Evolutionary conservation across 2,329 filamentous ascomycete species (phyloP).

Genomic region (Diaporthe ilicicola): DNA sequence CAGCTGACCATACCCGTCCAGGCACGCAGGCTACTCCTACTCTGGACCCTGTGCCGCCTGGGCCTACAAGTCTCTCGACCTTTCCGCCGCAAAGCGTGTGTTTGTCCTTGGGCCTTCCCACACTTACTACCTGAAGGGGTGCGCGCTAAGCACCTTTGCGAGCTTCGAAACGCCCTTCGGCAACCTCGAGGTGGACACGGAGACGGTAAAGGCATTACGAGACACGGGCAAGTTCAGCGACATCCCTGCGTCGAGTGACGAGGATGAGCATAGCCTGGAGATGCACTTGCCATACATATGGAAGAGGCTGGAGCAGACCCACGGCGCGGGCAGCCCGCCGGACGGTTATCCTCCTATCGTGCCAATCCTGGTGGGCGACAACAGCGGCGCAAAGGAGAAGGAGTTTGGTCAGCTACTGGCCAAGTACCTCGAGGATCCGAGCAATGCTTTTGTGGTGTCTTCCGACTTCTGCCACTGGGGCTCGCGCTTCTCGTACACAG

Average conservation of each 20-base stretch:
- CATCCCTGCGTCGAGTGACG: slow-evolving; percentile 74
- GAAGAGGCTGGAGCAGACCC: slow-evolving; percentile 70
- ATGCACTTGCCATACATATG: slow-evolving; percentile 97
- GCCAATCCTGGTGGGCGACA: slow-evolving; percentile 86
- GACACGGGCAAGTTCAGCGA: slow-evolving; percentile 64
- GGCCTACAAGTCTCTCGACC: slow-evolving; percentile 90
- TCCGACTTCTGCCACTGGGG: slow-evolving; percentile 99
- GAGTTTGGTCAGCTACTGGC: slow-evolving; percentile 75
- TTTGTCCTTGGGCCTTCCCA: slow-evolving; percentile 96
- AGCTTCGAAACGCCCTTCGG: slow-evolving; percentile 80
- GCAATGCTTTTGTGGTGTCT: slow-evolving; percentile 86
- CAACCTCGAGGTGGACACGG: slow-evolving; percentile 70
- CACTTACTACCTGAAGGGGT: slow-evolving; percentile 79
- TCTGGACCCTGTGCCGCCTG: slow-evolving; percentile 93
- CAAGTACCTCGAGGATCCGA: slow-evolving; percentile 78
- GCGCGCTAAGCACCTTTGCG: slow-evolving; percentile 77
- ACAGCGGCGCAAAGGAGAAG: slow-evolving; percentile 70
- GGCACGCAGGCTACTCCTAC: slow-evolving; percentile 93
- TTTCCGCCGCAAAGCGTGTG: slow-evolving; percentile 83
- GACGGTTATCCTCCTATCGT: slow-evolving; percentile 75
- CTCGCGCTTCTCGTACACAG: slow-evolving; percentile 80
- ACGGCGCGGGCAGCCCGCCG: slow-evolving; percentile 45
- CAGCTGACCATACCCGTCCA: slow-evolving; percentile 46
- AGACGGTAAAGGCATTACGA: slow-evolving; percentile 59
- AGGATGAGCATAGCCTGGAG: slow-evolving; percentile 91